phyloP scores from a whole-genome alignment of 2,329 filamentous ascomycete species.

The Clonostachys byssicola region DNA sequence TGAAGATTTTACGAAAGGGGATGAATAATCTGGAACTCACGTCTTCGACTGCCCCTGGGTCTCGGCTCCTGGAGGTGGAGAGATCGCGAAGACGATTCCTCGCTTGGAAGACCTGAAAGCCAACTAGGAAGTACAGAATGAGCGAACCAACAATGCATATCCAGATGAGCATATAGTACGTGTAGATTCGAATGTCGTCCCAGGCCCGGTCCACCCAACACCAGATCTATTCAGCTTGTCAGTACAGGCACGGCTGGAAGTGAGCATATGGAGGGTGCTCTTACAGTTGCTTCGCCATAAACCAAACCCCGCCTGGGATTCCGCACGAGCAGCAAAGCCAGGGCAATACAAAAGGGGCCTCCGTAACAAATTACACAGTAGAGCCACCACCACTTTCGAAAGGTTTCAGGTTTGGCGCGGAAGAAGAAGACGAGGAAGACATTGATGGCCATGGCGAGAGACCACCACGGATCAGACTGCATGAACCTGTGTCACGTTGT shows the following conservation, averaged over 20 bases:
- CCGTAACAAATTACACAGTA: conserved; percentile 72
- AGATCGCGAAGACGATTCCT: conserved; percentile 51
- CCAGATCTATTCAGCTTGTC: conserved; percentile 41
- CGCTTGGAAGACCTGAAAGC: conserved; percentile 55
- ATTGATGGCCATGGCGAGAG: conserved; percentile 78
- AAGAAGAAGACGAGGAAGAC: conserved; percentile 68
- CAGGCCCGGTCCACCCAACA: conserved; percentile 55
- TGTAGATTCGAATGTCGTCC: conserved; percentile 54
- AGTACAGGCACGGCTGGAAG: background rate
- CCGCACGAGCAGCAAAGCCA: conserved; percentile 59
- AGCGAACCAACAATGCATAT: conserved; percentile 51
- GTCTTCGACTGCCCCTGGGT: conserved; percentile 21
- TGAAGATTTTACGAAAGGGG: background rate
- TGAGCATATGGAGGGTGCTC: conserved; percentile 9
- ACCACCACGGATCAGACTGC: conserved; percentile 74
- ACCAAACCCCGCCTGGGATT: conserved; percentile 28
- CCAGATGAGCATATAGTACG: conserved; percentile 60
- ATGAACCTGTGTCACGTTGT: conserved; percentile 60
- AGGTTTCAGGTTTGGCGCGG: conserved; percentile 59
- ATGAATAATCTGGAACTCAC: conserved; percentile 11
- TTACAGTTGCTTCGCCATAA: conserved; percentile 54
- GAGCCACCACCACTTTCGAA: conserved; percentile 66
- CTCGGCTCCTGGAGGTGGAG: conserved; percentile 24
- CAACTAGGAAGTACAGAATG: conserved; percentile 51
- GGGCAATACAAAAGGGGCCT: conserved; percentile 61